Percentiles rank a stretch among this genome's conserved stretches.
Conservation (phyloP, 2,329 filamentous ascomycete genomes). For the Calonectria pauciramosa region DNA sequence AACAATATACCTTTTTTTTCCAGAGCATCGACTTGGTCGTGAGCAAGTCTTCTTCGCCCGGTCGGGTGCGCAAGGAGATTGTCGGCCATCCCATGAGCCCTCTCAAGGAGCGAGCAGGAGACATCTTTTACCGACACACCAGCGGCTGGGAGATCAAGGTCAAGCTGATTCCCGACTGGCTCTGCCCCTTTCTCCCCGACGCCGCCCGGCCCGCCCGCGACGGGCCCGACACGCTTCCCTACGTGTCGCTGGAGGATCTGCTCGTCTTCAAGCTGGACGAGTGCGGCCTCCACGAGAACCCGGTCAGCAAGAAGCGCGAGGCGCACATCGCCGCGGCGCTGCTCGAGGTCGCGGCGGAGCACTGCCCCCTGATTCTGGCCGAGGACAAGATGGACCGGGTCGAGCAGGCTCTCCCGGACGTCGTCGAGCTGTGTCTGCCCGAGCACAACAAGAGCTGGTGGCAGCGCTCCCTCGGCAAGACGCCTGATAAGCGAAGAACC, state of each 20-base stretch:
- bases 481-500: slow-evolving; percentile 40
- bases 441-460: slow-evolving; percentile 47
- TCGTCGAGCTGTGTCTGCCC: slow-evolving; percentile 41
- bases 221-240: slow-evolving; percentile 38
- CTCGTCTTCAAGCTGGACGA: slow-evolving; percentile 48
- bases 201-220: slow-evolving; percentile 42
- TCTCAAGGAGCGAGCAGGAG: slow-evolving; percentile 44
- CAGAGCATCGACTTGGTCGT: slow-evolving; percentile 49
- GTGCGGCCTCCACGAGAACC: slow-evolving; percentile 45
- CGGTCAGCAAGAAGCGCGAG: slow-evolving; percentile 43
- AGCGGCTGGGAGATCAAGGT: slow-evolving; percentile 47
- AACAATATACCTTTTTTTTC: background rate
- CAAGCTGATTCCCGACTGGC: slow-evolving; percentile 48
- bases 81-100: slow-evolving; percentile 47
- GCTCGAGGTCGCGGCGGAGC: slow-evolving; percentile 44
- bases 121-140: slow-evolving; percentile 42
- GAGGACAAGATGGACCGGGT: slow-evolving; percentile 44
- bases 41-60: slow-evolving; percentile 48
- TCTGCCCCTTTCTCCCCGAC: slow-evolving; percentile 45
- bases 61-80: slow-evolving; percentile 46
- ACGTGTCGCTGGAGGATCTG: slow-evolving; percentile 45
- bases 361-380: slow-evolving; percentile 41
- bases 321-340: slow-evolving; percentile 44
- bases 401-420: slow-evolving; percentile 42
- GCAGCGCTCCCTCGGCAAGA: slow-evolving; percentile 44